These are phyloP conservation scores for Sporothrix pallida DNA, from an alignment of 2,329 filamentous ascomycete genomes.

Conservation along the genomic window DNA sequence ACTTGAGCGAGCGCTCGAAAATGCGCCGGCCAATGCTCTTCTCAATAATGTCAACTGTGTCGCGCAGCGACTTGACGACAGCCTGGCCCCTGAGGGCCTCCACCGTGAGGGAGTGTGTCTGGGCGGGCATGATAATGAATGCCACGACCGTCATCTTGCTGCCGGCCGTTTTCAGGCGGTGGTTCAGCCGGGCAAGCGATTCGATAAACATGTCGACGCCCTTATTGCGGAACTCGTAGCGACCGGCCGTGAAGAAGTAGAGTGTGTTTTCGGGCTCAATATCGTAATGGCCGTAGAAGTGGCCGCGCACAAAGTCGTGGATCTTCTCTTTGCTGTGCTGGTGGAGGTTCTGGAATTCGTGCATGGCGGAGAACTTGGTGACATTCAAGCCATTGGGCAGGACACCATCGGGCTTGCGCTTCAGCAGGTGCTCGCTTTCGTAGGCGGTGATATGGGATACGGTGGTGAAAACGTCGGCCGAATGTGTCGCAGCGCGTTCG, in stretches of 20 bases:
- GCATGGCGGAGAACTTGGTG: conserved; percentile 96
- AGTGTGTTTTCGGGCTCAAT: conserved; percentile 96
- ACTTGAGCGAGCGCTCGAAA: conserved; percentile 91
- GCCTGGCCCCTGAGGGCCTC: conserved; percentile 96
- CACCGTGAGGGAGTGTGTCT: conserved; percentile 92
- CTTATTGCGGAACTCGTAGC: conserved; percentile 98
- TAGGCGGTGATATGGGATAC: conserved; percentile 99
- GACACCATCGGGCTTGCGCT: conserved; percentile 96
- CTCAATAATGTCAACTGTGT: conserved; percentile 92
- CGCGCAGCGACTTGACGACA: conserved; percentile 92
- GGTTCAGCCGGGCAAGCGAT: conserved; percentile 90
- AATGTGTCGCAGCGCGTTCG: conserved; percentile 88
- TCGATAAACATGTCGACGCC: conserved; percentile 99
- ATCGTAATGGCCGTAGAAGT: conserved; percentile 98
- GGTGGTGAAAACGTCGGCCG: conserved; percentile 96
- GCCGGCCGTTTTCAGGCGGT: conserved; percentile 81
- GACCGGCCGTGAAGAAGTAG: conserved; percentile 95
- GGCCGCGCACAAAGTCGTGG: conserved; percentile 94
- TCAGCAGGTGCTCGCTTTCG: conserved; percentile 95
- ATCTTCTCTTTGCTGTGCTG: conserved; percentile 98
- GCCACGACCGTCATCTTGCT: conserved; percentile 95
- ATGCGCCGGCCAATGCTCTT: conserved; percentile 89
- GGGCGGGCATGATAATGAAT: conserved; percentile 98
- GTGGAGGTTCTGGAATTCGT: conserved; percentile 98
- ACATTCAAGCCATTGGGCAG: conserved; percentile 97